A percentile compares a stretch with the other conserved stretches of the same genome.
Evolutionary conservation across 2,329 filamentous ascomycete genomes (phyloP).

Genomic region (Stromatinia cepivora): DNA sequence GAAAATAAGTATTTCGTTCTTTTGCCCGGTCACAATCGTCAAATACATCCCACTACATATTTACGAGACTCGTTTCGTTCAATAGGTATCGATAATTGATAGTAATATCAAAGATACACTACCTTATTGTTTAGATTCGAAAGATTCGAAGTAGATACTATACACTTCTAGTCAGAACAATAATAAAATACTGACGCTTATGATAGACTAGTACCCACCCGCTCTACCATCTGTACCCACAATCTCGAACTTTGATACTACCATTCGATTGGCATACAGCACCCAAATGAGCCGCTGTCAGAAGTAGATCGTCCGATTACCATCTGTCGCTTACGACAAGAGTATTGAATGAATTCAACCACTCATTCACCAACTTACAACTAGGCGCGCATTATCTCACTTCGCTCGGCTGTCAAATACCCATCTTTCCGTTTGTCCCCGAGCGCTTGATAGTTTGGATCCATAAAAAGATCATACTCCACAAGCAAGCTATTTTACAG

Average conservation of each 20-base stretch:
- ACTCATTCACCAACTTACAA: not conserved
- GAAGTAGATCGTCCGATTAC: not conserved
- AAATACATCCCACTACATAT: not conserved
- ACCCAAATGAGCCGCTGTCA: not conserved
- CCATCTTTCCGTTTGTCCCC: not conserved
- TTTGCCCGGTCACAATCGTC: not conserved
- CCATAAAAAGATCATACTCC: not conserved
- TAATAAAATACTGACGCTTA: not conserved
- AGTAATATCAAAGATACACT: not conserved
- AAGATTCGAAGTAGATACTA: not conserved
- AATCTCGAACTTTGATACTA: not conserved
- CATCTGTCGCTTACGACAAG: not conserved
- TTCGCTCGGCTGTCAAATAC: not conserved
- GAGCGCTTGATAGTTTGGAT: conserved; percentile 2
- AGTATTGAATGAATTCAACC: not conserved
- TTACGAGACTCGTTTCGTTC: not conserved
- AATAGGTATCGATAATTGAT: too few relatives aligned
- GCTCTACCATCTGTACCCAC: not conserved
- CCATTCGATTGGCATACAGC: not conserved
- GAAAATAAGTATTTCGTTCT: not conserved
- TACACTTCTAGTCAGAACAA: not conserved
- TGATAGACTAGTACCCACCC: not conserved
- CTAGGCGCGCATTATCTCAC: not conserved
- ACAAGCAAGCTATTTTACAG: not conserved
- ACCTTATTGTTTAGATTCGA: not conserved